phyloP scores from a whole-genome alignment of 352 stramenopile species.

The Pythium monospermum region DNA sequence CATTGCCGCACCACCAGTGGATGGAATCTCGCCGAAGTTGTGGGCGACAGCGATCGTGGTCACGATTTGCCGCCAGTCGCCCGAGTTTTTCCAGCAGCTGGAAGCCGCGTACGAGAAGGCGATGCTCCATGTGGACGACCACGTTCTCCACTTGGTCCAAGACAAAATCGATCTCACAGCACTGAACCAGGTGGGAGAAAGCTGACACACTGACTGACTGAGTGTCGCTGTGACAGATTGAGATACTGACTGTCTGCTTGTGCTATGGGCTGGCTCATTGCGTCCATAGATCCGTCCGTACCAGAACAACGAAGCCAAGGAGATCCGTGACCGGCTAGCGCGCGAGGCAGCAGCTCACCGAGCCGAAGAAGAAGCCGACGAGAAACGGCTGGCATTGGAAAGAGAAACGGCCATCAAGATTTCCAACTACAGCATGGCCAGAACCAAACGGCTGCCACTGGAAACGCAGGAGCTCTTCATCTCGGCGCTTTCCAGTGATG shows the following conservation, averaged over 20 bases:
- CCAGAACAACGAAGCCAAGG: constrained; percentile 40
- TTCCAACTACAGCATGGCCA: constrained; percentile 33
- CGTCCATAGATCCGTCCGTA: constrained; percentile 65
- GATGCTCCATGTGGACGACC: constrained; percentile 58
- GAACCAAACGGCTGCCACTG: constrained; percentile 34
- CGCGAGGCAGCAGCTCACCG: constrained; percentile 39
- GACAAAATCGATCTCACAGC: constrained; percentile 34
- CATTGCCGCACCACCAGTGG: constrained; percentile 30
- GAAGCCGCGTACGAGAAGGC: constrained; percentile 49
- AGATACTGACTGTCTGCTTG: too few relatives aligned
- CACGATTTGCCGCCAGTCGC: constrained; percentile 48
- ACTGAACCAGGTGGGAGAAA: constrained; percentile 28
- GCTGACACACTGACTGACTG: not conserved
- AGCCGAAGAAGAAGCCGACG: constrained; percentile 41
- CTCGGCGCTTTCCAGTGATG: constrained; percentile 28
- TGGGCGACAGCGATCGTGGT: constrained; percentile 61
- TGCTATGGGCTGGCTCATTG: too few relatives aligned
- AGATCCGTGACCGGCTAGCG: constrained; percentile 38
- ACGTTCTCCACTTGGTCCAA: constrained; percentile 38
- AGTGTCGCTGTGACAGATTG: not conserved
- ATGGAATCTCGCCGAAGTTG: constrained; percentile 43
- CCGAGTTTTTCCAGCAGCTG: constrained; percentile 55
- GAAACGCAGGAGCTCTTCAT: constrained; percentile 43
- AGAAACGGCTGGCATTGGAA: constrained; percentile 22
- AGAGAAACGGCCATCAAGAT: constrained; percentile 32